Percentiles rank a stretch among this genome's conserved stretches.
These are phyloP conservation scores for Suhomyces bokatorum DNA, from an alignment of 1,139 yeast species.

Conservation along the genomic window DNA sequence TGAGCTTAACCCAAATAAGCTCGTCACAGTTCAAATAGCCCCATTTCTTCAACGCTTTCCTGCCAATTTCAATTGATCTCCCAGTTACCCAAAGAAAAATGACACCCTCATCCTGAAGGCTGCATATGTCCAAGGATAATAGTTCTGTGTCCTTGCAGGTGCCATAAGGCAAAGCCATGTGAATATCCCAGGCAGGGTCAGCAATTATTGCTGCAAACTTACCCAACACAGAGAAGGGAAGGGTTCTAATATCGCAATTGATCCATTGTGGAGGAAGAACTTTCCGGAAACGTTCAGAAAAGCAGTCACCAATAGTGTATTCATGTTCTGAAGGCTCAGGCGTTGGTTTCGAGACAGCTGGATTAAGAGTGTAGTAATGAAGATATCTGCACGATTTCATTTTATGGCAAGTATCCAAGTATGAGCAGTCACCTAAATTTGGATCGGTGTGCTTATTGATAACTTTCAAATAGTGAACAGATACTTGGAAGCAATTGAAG, in stretches of 20 bases:
- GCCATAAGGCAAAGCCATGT: constrained; percentile 78
- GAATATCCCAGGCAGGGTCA: constrained; percentile 91
- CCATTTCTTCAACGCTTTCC: constrained; percentile 75
- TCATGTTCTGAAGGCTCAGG: constrained; percentile 27
- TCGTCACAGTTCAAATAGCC: constrained; percentile 80
- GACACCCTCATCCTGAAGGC: constrained; percentile 80
- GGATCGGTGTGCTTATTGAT: constrained; percentile 57
- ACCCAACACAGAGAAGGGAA: constrained; percentile 71
- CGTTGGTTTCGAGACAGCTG: constrained; percentile 21
- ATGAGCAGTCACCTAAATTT: constrained; percentile 87
- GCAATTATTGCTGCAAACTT: constrained; percentile 86
- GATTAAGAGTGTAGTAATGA: constrained; percentile 70
- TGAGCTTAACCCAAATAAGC: constrained; percentile 86
- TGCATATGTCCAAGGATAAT: constrained; percentile 60
- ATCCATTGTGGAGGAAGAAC: constrained; percentile 77
- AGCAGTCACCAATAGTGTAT: constrained; percentile 59
- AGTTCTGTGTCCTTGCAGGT: constrained; percentile 75
- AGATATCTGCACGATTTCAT: constrained; percentile 76
- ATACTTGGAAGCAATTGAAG: constrained; percentile 44
- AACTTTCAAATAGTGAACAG: constrained; percentile 65
- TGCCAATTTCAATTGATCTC: constrained; percentile 83
- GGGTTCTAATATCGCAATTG: constrained; percentile 71
- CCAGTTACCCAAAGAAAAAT: constrained; percentile 93
- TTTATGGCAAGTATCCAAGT: constrained; percentile 90
- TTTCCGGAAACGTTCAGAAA: constrained; percentile 32